Evolutionary conservation across 1,139 yeast species (phyloP), one percentile per base, ranked within the genome.

Genomic region (Meyerozyma smithsonii): DNA sequence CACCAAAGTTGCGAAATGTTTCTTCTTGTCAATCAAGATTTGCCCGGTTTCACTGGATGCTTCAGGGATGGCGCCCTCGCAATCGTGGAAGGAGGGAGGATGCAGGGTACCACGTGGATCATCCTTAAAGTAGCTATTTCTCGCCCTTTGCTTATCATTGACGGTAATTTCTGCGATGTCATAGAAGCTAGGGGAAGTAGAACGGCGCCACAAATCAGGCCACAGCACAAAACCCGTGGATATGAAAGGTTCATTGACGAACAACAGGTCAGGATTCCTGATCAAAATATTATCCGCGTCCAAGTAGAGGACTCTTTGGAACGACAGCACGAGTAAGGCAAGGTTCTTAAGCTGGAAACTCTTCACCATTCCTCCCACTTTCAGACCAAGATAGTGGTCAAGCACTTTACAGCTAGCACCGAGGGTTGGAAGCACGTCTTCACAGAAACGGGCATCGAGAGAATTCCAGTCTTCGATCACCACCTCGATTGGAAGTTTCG

Each of bases 1-100:
- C 28, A 79, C 47, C 36, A 80, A 56, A 0, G 83, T 68, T 42
- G 60, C 64, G 39, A 74, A 61, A 54, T 79, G 85, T 3, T 60
- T 56, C 20, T 55, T 59, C 48, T 79, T 80, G 51, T 77, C 70
- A 35, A 80, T 66, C 28, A 79, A 52, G 37, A 79, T 42, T 49
- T 77, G 80, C 20, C 85, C 85, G 6, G 83, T 74, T 56, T 80
- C 85, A 21, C 80, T 67, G 14, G 82, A 66, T 37, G 81, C 73
- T 48, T 79, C 84, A 3, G 84, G 80, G 12, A 80, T 62, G 0
- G 84, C 56, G 26, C 81, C 81, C 42, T 66, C 64, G 30, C 75
- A 57, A 52, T 79, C 84, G 52, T 80, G 84, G 37, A 37, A 61
- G 16, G 62, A 57, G 1, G 51, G 36, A 28, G 49, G 48, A 5